These are phyloP conservation scores for Coniosporium tulheliwenetii DNA, from an alignment of 2,329 filamentous ascomycete species.

Conservation along the genomic window DNA sequence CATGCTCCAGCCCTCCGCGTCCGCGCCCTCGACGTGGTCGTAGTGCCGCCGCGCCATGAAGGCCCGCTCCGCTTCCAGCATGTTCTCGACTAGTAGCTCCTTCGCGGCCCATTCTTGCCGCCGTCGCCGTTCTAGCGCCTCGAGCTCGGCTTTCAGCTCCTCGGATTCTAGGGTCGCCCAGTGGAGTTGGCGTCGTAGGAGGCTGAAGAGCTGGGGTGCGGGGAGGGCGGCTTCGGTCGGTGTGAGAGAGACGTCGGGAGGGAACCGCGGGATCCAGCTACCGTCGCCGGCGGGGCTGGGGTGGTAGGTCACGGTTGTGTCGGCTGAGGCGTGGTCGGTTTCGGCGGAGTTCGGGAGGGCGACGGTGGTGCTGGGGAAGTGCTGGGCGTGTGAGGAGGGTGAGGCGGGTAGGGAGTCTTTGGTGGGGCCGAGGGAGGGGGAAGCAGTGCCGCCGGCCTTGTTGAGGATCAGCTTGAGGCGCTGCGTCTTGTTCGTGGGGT, in stretches of 20 bases:
- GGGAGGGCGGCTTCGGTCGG: slow-evolving; percentile 48
- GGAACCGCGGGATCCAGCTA: slow-evolving; percentile 33
- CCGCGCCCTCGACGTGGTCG: neutral
- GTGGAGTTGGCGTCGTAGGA: slow-evolving; percentile 47
- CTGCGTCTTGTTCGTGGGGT: slow-evolving; percentile 29
- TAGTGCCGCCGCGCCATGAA: neutral
- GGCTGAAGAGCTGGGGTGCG: slow-evolving; percentile 50
- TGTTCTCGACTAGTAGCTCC: slow-evolving; percentile 61
- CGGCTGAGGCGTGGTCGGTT: slow-evolving; percentile 13
- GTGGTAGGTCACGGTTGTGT: slow-evolving; percentile 28
- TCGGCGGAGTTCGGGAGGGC: slow-evolving; percentile 3
- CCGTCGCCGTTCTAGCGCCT: slow-evolving; percentile 49
- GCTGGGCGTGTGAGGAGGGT: slow-evolving; percentile 11
- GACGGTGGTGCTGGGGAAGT: neutral
- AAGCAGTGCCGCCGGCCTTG: slow-evolving; percentile 13
- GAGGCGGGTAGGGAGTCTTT: slow-evolving; percentile 16
- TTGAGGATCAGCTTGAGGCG: slow-evolving; percentile 27
- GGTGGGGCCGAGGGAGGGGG: slow-evolving; percentile 9
- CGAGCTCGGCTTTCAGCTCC: slow-evolving; percentile 47
- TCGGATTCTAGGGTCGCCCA: slow-evolving; percentile 58
- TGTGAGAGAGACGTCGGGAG: slow-evolving; percentile 45
- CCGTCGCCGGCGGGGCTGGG: slow-evolving; percentile 38
- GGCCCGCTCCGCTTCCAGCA: slow-evolving; percentile 55
- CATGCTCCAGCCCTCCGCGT: neutral
- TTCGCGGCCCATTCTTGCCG: slow-evolving; percentile 66